Conservation (phyloP, 345 rosid genomes). For the Lumnitzera littorea region DNA sequence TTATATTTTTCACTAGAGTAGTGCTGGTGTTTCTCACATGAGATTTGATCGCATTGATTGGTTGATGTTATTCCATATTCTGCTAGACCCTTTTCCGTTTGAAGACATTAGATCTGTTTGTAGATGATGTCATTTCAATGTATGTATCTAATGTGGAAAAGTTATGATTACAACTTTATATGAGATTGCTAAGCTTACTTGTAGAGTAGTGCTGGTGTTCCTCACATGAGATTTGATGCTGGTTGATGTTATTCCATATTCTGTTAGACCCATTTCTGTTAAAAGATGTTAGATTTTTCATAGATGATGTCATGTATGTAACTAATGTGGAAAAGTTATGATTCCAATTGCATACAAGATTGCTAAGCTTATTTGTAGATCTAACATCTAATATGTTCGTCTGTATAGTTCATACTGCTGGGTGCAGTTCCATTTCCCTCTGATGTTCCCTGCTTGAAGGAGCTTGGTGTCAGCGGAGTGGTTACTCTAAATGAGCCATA, state of each 20-base stretch:
- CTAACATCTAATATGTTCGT: slow-evolving; percentile 6
- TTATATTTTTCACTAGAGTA: too few relatives aligned
- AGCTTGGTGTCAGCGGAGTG: slow-evolving; percentile 68
- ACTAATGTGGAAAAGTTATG: not conserved
- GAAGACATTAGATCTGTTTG: not conserved
- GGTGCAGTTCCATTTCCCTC: slow-evolving; percentile 83
- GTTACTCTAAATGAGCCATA: slow-evolving; percentile 71
- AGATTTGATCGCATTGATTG: too few relatives aligned
- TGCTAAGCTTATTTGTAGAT: too few relatives aligned
- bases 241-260: too few relatives aligned
- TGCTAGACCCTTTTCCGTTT: too few relatives aligned
- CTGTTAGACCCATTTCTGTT: too few relatives aligned
- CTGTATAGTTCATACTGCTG: slow-evolving; percentile 48
- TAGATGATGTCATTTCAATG: not conserved
- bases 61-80: too few relatives aligned
- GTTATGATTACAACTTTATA: not conserved
- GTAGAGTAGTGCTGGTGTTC: too few relatives aligned
- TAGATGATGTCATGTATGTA: not conserved
- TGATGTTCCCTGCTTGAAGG: slow-evolving; percentile 68
- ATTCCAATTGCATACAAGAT: not conserved
- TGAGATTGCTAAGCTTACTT: too few relatives aligned
- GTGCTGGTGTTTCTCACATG: too few relatives aligned
- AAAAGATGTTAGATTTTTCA: not conserved
- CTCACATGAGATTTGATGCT: too few relatives aligned
- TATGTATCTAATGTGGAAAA: not conserved